Base-by-base conservation (phyloP, 352 stramenopile genomes). In the Phytophthora sojae region DNA sequence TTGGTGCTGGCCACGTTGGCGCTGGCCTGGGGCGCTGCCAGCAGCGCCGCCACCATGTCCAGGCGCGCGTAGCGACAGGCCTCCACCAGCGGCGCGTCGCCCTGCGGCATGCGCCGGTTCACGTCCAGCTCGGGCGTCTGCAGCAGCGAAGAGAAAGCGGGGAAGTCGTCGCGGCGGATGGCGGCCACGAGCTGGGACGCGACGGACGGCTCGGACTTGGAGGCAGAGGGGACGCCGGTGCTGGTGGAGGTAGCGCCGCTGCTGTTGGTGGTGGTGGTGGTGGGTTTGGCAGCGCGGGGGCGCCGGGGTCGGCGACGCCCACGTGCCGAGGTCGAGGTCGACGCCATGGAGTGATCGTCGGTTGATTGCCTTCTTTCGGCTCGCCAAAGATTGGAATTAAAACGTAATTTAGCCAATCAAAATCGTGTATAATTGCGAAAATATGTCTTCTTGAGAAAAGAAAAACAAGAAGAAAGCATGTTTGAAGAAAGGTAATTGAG, bases 21-120 rank as follows among this genome's bases (percentile, higher is more conserved):
- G 49, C 83, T 64, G 8, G 71, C 78, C 12, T 58, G n/a, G n/a
- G 62, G 61, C 0, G 76, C 60, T 0, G 35, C 8, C 9, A 93
- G 50, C 8, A 93, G 67, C 9, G 49, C 37, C 30, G 61, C 47
- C 35, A 71, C 64, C 81, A 90, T 89, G 6, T 80, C 64, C 3
- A 73, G 6, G 6, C 85, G 85, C 15, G 77, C 81, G 30, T 75
- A 93, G 45, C 83, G 78, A 78, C 83, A 89, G 4, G 69, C 71
- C 61, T 93, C 85, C 3, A 90, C 81, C 23, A 91, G 75, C 60
- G 76, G 58, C 8, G 63, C 59, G 32, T 91, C 81, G 32, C 83
- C 77, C 0, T 84, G 58, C 0, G 54, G 58, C 7, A 80, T 80
- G 44, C 68, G 71, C 26, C 67, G 49, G 55, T 90, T 88, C 29